Evolutionary conservation across 2,329 filamentous ascomycete genomes (phyloP).

Genomic region (Claviceps lovelessii): DNA sequence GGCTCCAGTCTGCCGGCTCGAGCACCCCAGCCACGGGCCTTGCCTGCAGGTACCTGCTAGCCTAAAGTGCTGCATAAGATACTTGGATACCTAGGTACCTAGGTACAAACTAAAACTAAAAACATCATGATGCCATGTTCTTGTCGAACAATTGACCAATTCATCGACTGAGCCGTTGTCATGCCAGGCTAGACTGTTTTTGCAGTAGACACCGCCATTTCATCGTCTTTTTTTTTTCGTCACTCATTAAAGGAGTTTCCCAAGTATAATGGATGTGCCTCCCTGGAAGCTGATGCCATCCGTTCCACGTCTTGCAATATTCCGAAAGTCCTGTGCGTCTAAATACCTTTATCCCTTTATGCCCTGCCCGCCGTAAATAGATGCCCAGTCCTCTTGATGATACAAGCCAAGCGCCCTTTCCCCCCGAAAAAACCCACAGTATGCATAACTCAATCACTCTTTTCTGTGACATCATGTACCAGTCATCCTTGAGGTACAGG

Average conservation of each 20-base stretch:
- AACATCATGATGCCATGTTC: neutral
- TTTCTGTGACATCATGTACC: neutral
- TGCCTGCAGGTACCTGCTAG: too few species aligned
- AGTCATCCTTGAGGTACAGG: neutral
- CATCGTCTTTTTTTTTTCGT: neutral
- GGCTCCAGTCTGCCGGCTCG: neutral
- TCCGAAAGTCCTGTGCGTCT: neutral
- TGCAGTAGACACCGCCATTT: neutral
- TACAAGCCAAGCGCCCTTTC: neutral
- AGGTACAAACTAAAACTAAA: neutral
- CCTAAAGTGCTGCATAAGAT: too few species aligned
- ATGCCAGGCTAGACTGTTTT: neutral
- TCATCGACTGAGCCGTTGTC: neutral
- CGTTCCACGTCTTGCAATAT: neutral
- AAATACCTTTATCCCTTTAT: slow-evolving; percentile 1
- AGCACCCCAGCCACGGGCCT: neutral
- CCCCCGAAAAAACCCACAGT: neutral
- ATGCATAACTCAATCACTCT: neutral
- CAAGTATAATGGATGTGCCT: neutral
- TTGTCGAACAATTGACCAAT: neutral
- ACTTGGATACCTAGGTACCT: too few species aligned
- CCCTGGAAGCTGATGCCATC: neutral
- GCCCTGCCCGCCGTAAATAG: neutral
- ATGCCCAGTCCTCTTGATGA: neutral
- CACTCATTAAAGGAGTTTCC: neutral